A percentile compares a stretch with the other conserved stretches of the same genome.
These are phyloP conservation scores for Lithospermum erythrorhizon DNA, from an alignment of 257 asterid species.

Conservation along the genomic window DNA sequence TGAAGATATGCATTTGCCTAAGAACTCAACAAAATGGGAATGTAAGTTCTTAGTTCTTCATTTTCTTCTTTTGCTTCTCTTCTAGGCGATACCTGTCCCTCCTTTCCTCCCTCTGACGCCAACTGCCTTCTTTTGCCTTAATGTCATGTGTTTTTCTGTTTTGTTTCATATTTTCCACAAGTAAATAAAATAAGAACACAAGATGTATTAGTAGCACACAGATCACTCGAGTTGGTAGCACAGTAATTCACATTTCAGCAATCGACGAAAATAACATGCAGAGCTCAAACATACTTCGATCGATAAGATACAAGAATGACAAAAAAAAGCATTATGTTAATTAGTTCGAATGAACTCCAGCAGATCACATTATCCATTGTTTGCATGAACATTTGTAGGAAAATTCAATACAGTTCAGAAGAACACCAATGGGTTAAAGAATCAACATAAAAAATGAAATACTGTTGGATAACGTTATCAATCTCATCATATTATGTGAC, in stretches of 20 bases:
- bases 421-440: not conserved
- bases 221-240: slow-evolving; percentile 2
- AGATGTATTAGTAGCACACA: too few relatives aligned
- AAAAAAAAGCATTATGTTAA: too few relatives aligned
- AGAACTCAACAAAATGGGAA: not conserved
- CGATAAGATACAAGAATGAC: too few relatives aligned
- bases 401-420: not conserved
- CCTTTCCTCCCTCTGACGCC: slow-evolving; percentile 80
- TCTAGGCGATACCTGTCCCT: slow-evolving; percentile 57
- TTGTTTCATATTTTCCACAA: slow-evolving; percentile 42
- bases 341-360: too few relatives aligned
- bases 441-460: too few relatives aligned
- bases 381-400: not conserved
- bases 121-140: slow-evolving; percentile 69
- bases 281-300: too few relatives aligned
- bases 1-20: not conserved
- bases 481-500: not conserved
- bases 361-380: too few relatives aligned
- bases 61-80: slow-evolving; percentile 70
- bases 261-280: not conserved
- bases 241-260: not conserved
- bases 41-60: slow-evolving; percentile 26
- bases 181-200: not conserved
- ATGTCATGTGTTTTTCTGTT: slow-evolving; percentile 52
- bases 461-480: not conserved